phyloP scores from a whole-genome alignment of 2,329 filamentous ascomycete species.

The Monilinia aucupariae region DNA sequence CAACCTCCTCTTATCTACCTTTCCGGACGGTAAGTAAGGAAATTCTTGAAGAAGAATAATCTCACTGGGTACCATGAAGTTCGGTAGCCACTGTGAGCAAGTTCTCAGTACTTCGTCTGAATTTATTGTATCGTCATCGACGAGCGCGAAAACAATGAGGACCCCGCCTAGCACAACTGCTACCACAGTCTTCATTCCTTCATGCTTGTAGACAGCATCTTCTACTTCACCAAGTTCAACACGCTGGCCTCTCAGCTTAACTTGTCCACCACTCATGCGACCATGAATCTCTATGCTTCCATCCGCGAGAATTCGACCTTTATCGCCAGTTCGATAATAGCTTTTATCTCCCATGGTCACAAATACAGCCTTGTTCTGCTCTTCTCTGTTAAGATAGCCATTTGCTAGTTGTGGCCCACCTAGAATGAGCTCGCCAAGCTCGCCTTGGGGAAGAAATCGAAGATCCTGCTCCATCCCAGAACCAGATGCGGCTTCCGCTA shows the following conservation, averaged over 20 bases:
- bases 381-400: conserved; percentile 74
- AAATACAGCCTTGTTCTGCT: conserved; percentile 69
- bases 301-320: conserved; percentile 60
- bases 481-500: conserved; percentile 26
- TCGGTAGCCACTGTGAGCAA: conserved; percentile 71
- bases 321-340: conserved; percentile 82
- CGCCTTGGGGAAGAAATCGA: conserved; percentile 31
- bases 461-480: conserved; percentile 24
- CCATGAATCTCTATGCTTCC: conserved; percentile 79
- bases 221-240: conserved; percentile 77
- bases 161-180: conserved; percentile 62
- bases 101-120: conserved; percentile 46
- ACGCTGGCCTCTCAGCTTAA: conserved; percentile 80
- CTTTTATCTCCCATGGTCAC: conserved; percentile 57
- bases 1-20: conserved; percentile 66
- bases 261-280: conserved; percentile 71
- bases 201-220: conserved; percentile 57
- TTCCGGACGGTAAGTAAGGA: conserved; percentile 75
- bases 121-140: conserved; percentile 36
- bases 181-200: conserved; percentile 58
- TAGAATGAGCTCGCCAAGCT: conserved; percentile 62
- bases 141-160: conserved; percentile 63
- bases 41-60: conserved; percentile 59
- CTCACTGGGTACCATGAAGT: conserved; percentile 77
- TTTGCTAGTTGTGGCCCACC: conserved; percentile 74